These are phyloP conservation scores for Flaveria robusta DNA, from an alignment of 129 eudicot species.

Conservation along the genomic window DNA sequence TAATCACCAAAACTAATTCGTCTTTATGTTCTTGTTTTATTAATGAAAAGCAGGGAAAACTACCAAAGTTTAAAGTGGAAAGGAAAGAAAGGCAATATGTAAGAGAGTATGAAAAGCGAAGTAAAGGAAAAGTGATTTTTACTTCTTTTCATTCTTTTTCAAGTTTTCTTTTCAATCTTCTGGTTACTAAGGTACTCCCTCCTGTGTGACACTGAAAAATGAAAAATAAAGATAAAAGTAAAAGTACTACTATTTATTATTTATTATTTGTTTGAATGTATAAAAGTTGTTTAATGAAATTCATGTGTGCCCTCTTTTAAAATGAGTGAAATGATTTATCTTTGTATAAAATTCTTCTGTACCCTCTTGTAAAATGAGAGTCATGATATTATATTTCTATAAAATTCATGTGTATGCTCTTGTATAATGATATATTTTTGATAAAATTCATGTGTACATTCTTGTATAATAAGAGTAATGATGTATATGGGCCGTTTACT, in stretches of 20 bases:
- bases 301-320: background rate
- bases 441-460: too few species aligned
- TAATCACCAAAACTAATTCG: slow-evolving; percentile 1
- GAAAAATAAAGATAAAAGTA: background rate
- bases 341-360: background rate
- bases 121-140: slow-evolving; percentile 38
- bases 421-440: too few species aligned
- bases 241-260: background rate
- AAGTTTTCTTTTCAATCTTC: slow-evolving; percentile 25
- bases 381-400: background rate
- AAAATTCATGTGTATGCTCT: too few species aligned
- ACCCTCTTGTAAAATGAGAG: slow-evolving; percentile 7
- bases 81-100: slow-evolving; percentile 39
- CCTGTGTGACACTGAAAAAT: slow-evolving; percentile 14
- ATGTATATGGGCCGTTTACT: too few species aligned
- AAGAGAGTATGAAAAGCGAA: slow-evolving; percentile 42
- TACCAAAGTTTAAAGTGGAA: slow-evolving; percentile 43
- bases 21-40: slow-evolving; percentile 30
- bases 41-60: slow-evolving; percentile 42
- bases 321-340: too few species aligned
- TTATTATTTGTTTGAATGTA: slow-evolving; percentile 4
- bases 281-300: background rate
- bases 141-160: slow-evolving; percentile 34
- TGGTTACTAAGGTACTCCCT: slow-evolving; percentile 20
- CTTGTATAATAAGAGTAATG: background rate